Evolutionary conservation across 2,329 filamentous ascomycete species (phyloP).

Genomic region (Orbilia blumenaviensis): DNA sequence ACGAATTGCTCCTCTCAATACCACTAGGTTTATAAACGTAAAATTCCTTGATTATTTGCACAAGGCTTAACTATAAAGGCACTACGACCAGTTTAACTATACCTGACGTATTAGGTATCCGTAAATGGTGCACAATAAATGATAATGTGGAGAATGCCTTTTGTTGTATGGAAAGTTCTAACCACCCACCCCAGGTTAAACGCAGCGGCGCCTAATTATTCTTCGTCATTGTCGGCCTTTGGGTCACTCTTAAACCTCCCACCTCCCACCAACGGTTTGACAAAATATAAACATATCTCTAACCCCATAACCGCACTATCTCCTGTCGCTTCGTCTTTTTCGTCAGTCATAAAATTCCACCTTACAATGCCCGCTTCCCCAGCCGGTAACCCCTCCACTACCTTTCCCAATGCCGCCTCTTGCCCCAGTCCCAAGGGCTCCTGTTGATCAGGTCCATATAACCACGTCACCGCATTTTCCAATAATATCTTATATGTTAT

Average conservation of each 20-base stretch:
- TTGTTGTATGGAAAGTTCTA: no score
- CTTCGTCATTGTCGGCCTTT: not conserved
- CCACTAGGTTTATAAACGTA: no score
- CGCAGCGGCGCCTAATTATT: no score
- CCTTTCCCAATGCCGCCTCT: not conserved
- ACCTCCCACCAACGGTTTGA: constrained; percentile 35
- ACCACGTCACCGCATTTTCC: constrained; percentile 1
- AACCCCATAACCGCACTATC: constrained; percentile 6
- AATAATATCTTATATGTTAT: constrained; percentile 13
- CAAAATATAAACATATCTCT: constrained; percentile 38
- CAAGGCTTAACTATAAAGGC: no score
- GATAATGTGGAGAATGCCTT: no score
- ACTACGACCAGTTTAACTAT: no score
- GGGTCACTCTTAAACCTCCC: constrained; percentile 11
- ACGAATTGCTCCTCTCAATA: no score
- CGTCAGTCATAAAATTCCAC: constrained; percentile 37
- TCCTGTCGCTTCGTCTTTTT: not conserved
- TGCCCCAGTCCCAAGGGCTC: not conserved
- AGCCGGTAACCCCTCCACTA: constrained; percentile 18
- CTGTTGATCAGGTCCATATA: constrained; percentile 34
- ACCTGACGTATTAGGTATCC: no score
- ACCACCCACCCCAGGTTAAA: no score
- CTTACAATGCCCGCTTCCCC: constrained; percentile 24
- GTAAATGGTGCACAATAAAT: no score
- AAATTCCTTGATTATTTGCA: no score